Evolutionary conservation across 768 basidiomycete species (phyloP), one percentile per base, ranked within the genome.

Genomic region (Boletus sensibilis): DNA sequence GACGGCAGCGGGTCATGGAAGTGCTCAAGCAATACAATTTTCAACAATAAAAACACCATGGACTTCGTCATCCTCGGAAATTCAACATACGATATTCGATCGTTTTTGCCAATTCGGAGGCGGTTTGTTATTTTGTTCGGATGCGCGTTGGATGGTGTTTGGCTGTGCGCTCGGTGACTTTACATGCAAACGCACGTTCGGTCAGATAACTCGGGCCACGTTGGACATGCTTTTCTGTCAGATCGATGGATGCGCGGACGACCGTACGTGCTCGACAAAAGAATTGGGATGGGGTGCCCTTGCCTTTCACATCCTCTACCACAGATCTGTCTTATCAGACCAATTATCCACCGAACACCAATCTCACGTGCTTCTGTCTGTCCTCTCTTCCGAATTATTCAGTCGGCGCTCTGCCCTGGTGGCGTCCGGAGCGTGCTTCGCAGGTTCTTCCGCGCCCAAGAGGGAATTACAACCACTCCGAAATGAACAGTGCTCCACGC

Each of bases 31-130:
- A 21, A 37, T 38, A 21, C 46, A 29, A 48, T 59, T 57, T 57
- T 53, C 49, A 44, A 35, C 29, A 48, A 18, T 18, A 29, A 12
- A 48, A 39, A 40, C 42, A 25, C 33, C 55, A 51, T 48, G 51
- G 37, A 42, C 7, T 35, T 50, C 34, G 27, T 63, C 47, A 29
- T 56, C 67, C 65, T 69, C 67, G 67, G 67, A 67, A 62, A 68
- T 68, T 53, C 52, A 40, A 43, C 27, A 18, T 49, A 51, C 37
- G 46, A 47, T 47, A 41, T 45, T 52, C 52, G 54, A 58, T 51
- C 53, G 37, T 21, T 52, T 53, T 64, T 57, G 38, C 52, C 37
- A 50, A 42, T 58, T 58, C 45, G 33, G 27, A 39, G 47, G 35
- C 25, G 49, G 44, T 43, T 37, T 27, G 20, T 27, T 38, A 45